These are phyloP conservation scores for Leishmania arabica DNA, from an alignment of 208 protist genomes.

Conservation along the genomic window DNA sequence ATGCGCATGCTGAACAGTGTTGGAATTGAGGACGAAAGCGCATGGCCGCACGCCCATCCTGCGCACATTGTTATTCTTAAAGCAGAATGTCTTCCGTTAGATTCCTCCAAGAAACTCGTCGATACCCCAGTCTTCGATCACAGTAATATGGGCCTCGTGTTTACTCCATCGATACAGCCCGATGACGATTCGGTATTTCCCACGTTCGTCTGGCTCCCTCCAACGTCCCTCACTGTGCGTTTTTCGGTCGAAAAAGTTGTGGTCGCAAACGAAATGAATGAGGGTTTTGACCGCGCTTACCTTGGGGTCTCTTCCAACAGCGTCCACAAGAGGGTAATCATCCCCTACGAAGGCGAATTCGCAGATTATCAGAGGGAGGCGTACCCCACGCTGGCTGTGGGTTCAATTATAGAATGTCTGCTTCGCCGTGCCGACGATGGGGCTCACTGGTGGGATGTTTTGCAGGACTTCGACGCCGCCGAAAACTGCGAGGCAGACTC, in stretches of 20 bases:
- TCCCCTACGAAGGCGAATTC: slow-evolving; percentile 73
- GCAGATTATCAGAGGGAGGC: slow-evolving; percentile 58
- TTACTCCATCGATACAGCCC: slow-evolving; percentile 41
- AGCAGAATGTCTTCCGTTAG: slow-evolving; percentile 46
- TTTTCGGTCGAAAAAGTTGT: slow-evolving; percentile 59
- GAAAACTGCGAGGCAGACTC: slow-evolving; percentile 31
- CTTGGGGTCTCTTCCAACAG: slow-evolving; percentile 39
- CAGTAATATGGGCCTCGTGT: slow-evolving; percentile 63
- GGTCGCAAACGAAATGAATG: slow-evolving; percentile 29
- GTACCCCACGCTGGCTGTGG: slow-evolving; percentile 42
- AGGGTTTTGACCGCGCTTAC: slow-evolving; percentile 45
- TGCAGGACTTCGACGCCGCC: slow-evolving; percentile 41
- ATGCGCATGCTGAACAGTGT: slow-evolving; percentile 57
- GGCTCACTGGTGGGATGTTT: slow-evolving; percentile 87
- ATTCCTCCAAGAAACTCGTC: slow-evolving; percentile 33
- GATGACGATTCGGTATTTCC: slow-evolving; percentile 19
- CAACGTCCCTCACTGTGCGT: slow-evolving; percentile 43
- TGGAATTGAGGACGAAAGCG: slow-evolving; percentile 64
- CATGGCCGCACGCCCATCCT: slow-evolving; percentile 63
- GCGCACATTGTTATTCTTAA: slow-evolving; percentile 63
- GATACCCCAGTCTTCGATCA: slow-evolving; percentile 49
- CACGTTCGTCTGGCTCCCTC: slow-evolving; percentile 62
- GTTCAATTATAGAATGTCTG: slow-evolving; percentile 68
- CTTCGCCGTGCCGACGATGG: slow-evolving; percentile 66
- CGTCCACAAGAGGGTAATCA: slow-evolving; percentile 31